A percentile compares a stretch with the other conserved stretches of the same genome.
These are phyloP conservation scores for Solanum lycopersicoides DNA, from an alignment of 257 asterid genomes.

Conservation along the genomic window DNA sequence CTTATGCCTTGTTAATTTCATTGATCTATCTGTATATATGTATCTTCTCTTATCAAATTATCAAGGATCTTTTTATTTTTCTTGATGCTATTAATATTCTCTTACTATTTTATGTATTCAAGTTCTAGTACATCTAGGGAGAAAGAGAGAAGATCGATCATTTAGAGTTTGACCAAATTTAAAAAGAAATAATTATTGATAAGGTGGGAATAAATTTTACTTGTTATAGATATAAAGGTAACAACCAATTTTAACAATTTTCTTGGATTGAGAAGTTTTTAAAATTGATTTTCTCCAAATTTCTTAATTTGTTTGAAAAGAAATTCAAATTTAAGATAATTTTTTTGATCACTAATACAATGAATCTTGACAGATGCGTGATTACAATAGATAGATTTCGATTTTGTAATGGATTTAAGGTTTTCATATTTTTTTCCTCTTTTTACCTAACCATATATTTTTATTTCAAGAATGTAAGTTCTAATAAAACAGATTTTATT, in stretches of 20 bases:
- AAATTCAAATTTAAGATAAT: no score
- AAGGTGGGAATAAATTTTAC: background rate
- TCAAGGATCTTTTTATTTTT: no score
- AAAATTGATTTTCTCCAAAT: background rate
- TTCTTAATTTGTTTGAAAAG: no score
- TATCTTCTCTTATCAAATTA: no score
- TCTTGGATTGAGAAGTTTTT: background rate
- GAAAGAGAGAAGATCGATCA: background rate
- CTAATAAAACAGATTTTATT: no score
- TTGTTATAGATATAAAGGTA: background rate
- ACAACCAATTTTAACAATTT: no score
- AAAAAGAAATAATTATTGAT: background rate
- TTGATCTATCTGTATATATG: no score
- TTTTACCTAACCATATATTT: no score
- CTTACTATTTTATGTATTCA: background rate
- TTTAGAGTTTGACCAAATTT: background rate
- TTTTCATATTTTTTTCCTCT: no score
- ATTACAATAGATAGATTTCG: background rate
- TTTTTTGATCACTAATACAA: background rate
- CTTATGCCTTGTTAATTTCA: background rate
- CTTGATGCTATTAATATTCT: no score
- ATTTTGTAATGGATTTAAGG: background rate
- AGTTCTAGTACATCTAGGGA: background rate
- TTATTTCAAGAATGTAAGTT: no score
- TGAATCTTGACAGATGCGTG: background rate